Evolutionary conservation across 2,329 filamentous ascomycete genomes (phyloP).

Genomic region (Zymoseptoria tritici): DNA sequence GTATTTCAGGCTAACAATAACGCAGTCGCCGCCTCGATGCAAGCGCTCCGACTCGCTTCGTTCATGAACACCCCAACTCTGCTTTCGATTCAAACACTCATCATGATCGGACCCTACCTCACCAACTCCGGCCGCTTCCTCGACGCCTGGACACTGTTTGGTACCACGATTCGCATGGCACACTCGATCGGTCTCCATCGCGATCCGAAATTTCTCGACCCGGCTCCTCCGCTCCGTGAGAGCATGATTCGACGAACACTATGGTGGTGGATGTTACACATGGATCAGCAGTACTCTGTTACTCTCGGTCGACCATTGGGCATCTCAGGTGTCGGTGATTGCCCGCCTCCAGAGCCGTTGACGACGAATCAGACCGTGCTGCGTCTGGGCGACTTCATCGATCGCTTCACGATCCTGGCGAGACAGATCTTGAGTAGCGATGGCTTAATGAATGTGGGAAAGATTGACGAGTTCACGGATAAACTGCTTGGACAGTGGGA

Average conservation of each 20-base stretch:
- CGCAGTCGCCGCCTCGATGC: conserved; percentile 44
- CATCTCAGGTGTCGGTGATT: conserved; percentile 44
- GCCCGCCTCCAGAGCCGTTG: conserved; percentile 39
- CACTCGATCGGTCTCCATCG: conserved; percentile 45
- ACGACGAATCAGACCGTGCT: conserved; percentile 39
- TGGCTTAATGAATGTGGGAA: conserved; percentile 33
- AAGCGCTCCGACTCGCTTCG: conserved; percentile 42
- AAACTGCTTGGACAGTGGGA: conserved; percentile 36
- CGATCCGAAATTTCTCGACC: conserved; percentile 40
- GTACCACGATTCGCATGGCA: conserved; percentile 42
- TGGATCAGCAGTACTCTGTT: conserved; percentile 46
- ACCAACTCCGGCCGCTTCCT: conserved; percentile 44
- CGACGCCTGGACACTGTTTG: conserved; percentile 45
- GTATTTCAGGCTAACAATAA: conserved; percentile 1
- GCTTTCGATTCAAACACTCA: conserved; percentile 39
- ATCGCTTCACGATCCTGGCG: conserved; percentile 42
- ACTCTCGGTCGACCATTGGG: conserved; percentile 43
- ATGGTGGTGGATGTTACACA: conserved; percentile 49
- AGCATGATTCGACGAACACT: conserved; percentile 37
- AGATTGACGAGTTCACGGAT: conserved; percentile 44
- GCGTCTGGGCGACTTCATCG: conserved; percentile 39
- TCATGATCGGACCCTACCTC: conserved; percentile 44
- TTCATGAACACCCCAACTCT: conserved; percentile 44
- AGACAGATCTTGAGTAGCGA: conserved; percentile 41
- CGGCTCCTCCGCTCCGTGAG: conserved; percentile 36